Evolutionary conservation across 352 stramenopile genomes (phyloP), one percentile per base, ranked within the genome.

Genomic region (Saprolegnia parasitica): DNA sequence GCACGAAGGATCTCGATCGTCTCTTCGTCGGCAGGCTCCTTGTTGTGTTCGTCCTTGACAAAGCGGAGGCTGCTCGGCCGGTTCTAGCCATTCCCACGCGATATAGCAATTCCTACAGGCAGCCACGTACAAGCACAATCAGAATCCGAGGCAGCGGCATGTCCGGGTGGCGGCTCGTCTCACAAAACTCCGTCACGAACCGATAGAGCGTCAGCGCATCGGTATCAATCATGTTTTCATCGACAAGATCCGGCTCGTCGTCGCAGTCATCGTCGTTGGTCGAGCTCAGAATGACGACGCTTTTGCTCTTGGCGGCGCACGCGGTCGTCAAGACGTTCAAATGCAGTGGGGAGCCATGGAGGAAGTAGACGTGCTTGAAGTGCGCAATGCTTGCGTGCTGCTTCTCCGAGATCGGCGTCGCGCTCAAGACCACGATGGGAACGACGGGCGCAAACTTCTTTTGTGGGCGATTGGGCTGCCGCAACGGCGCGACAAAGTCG

Each of bases 201-300:
- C 80, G 80, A 52, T 92, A 81, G 0, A 83, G 87, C 4, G 82
- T 92, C 65, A 92, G 90, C 0, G 82, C 82, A 29, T 92, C 82
- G 8, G 90, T 81, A 35, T 90, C 82, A 3, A 80, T 79, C 82
- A 90, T 92, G 63, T 92, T 87, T 49, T 89, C 82, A 56, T 90
- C 82, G 56, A 76, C 75, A 0, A 73, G 75, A 47, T 81, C 80
- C 2, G 73, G 61, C n/a, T 77, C 72, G 5, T 56, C 73, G 4
- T 76, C 73, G 6, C 63, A 29, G 4, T 78, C 73, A 9, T 78
- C 55, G 10, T 52, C 57, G 18, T 5, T 6, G 5, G 70, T 74
- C 11, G 72, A 68, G 26, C 77, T 80, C 68, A 87, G 79, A 66
- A 91, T 90, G 40, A 91, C 74, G 47, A 91, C 88, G 35, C 81